Percentiles rank a stretch among this genome's conserved stretches.
These are phyloP conservation scores for Avicennia marina DNA, from an alignment of 257 asterid genomes.

Conservation along the genomic window DNA sequence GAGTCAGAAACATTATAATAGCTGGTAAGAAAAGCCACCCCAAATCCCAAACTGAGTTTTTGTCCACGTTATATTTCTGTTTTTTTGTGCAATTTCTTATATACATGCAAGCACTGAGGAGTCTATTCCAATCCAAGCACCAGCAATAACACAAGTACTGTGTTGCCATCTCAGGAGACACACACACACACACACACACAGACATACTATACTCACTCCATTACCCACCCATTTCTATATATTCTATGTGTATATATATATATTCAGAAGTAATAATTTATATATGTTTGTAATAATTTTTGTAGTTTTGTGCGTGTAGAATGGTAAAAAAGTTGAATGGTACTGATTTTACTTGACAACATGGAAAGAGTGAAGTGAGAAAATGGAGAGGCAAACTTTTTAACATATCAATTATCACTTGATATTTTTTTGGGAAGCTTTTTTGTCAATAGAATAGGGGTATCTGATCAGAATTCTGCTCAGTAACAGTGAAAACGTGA, in stretches of 20 bases:
- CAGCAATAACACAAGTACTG: not conserved
- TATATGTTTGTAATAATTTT: not conserved
- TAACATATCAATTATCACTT: not conserved
- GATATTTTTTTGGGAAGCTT: not conserved
- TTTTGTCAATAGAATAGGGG: not conserved
- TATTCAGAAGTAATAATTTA: too few relatives aligned
- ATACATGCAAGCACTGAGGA: conserved; percentile 2
- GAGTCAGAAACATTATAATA: conserved; percentile 12
- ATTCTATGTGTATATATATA: not conserved
- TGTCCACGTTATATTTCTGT: not conserved
- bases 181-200: not conserved
- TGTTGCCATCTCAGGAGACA: conserved; percentile 18
- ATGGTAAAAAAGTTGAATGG: too few relatives aligned
- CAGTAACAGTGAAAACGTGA: too few relatives aligned
- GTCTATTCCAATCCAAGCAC: conserved; percentile 36
- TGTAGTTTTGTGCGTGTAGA: not conserved
- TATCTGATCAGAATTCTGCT: conserved; percentile 14
- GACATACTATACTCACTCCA: too few relatives aligned
- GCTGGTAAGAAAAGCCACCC: not conserved
- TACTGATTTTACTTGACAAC: too few relatives aligned
- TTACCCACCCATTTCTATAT: too few relatives aligned
- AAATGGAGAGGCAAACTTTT: not conserved
- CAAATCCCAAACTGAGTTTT: not conserved
- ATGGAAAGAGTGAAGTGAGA: not conserved
- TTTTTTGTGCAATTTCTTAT: not conserved